A percentile compares a stretch with the other conserved stretches of the same genome.
Conservation (phyloP, 2,329 filamentous ascomycete species). For the Coleophoma crateriformis region DNA sequence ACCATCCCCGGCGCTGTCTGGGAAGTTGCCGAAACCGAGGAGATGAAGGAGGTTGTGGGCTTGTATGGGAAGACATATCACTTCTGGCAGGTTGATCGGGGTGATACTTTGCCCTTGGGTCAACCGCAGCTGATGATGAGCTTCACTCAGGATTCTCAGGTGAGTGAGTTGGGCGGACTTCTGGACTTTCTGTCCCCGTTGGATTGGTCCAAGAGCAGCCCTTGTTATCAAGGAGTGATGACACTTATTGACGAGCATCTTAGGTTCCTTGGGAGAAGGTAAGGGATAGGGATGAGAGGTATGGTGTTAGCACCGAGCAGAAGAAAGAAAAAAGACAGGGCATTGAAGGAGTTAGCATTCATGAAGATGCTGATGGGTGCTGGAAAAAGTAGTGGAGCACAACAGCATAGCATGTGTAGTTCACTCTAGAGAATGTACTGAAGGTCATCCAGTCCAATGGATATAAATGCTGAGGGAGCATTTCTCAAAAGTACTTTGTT, state of each 20-base stretch:
- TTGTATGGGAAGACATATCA: slow-evolving; percentile 84
- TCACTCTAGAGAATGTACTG: too few relatives aligned
- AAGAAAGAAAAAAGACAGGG: slow-evolving; percentile 46
- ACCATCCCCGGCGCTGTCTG: slow-evolving; percentile 55
- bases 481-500: too few relatives aligned
- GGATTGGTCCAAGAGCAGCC: slow-evolving; percentile 15
- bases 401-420: too few relatives aligned
- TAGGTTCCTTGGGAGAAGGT: slow-evolving; percentile 28
- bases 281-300: slow-evolving; percentile 45
- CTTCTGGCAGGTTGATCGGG: slow-evolving; percentile 78
- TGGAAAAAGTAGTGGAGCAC: slow-evolving; percentile 30
- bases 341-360: slow-evolving; percentile 43
- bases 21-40: slow-evolving; percentile 71
- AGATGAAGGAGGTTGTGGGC: slow-evolving; percentile 71
- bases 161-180: slow-evolving; percentile 24
- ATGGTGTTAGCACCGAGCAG: slow-evolving; percentile 41
- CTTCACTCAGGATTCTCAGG: slow-evolving; percentile 44
- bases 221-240: not conserved
- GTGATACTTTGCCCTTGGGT: slow-evolving; percentile 58
- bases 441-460: too few relatives aligned
- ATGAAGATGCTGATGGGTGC: slow-evolving; percentile 39
- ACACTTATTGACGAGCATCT: not conserved
- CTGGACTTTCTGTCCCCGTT: slow-evolving; percentile 19
- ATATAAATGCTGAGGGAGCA: too few relatives aligned
- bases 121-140: slow-evolving; percentile 60